A percentile compares a stretch with the other conserved stretches of the same genome.
These are phyloP conservation scores for Alnus glutinosa DNA, from an alignment of 306 rosid species.

Conservation along the genomic window DNA sequence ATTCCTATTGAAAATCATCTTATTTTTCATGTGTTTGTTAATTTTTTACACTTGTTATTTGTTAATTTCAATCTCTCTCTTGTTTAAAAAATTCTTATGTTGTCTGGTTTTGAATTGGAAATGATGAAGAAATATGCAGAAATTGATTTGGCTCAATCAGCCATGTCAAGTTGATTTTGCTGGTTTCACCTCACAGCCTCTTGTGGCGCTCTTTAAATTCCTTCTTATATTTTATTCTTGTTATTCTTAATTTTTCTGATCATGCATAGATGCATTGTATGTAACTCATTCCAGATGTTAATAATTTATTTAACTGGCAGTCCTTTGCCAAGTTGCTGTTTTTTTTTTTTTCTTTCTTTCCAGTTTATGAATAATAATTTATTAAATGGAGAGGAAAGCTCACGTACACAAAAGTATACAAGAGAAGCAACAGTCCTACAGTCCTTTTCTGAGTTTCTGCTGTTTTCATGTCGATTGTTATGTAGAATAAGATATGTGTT, in stretches of 20 bases:
- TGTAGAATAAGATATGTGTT: too few relatives aligned
- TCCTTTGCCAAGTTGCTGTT: not conserved
- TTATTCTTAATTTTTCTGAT: too few relatives aligned
- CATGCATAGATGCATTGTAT: too few relatives aligned
- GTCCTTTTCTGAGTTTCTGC: too few relatives aligned
- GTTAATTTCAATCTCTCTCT: not conserved
- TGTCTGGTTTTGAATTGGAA: not conserved
- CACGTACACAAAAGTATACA: too few relatives aligned
- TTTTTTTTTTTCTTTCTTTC: not conserved
- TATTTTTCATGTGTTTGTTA: not conserved
- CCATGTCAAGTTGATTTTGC: not conserved
- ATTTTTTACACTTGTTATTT: not conserved
- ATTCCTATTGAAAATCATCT: not conserved
- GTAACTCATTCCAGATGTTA: not conserved
- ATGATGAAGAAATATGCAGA: not conserved
- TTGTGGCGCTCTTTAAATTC: too few relatives aligned
- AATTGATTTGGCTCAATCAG: not conserved
- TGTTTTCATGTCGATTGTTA: too few relatives aligned
- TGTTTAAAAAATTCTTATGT: not conserved
- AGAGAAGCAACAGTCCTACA: too few relatives aligned
- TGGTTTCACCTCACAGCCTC: not conserved
- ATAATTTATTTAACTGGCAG: not conserved
- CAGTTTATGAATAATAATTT: too few relatives aligned
- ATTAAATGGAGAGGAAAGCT: too few relatives aligned
- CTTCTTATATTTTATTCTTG: too few relatives aligned